Evolutionary conservation across 208 protist species (phyloP).

Genomic region (Trypanosoma platydactyli): DNA sequence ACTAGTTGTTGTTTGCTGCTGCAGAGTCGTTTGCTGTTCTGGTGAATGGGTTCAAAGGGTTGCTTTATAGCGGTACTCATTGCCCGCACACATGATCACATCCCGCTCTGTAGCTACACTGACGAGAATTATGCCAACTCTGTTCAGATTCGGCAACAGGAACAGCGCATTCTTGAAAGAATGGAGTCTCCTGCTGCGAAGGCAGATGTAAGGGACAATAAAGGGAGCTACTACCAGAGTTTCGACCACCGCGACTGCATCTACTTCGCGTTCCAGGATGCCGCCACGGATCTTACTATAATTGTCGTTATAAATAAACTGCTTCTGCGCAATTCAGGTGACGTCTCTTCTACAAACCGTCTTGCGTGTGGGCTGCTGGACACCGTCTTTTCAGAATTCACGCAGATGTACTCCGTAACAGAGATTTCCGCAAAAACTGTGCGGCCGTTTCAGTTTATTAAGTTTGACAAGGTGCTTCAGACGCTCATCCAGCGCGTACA

Average conservation of each 20-base stretch:
- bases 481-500: constrained; percentile 70
- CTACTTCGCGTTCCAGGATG: constrained; percentile 90
- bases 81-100: constrained; percentile 77
- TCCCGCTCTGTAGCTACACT: constrained; percentile 83
- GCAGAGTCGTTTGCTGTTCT: neutral
- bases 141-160: constrained; percentile 72
- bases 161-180: constrained; percentile 80
- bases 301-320: constrained; percentile 90
- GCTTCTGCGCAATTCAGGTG: constrained; percentile 76
- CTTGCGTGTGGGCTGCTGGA: constrained; percentile 85
- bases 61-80: constrained; percentile 89
- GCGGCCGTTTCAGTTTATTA: constrained; percentile 87
- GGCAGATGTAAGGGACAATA: constrained; percentile 35
- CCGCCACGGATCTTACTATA: constrained; percentile 82
- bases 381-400: constrained; percentile 80
- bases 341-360: constrained; percentile 71
- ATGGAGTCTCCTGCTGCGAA: constrained; percentile 73
- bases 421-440: constrained; percentile 59
- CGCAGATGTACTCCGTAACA: constrained; percentile 44
- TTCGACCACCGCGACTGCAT: constrained; percentile 90
- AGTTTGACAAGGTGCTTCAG: constrained; percentile 85
- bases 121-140: constrained; percentile 85
- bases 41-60: constrained; percentile 72
- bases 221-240: constrained; percentile 89
- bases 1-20: neutral